Conservation (phyloP, 2,329 filamentous ascomycete genomes). For the Aspergillus vadensis region DNA sequence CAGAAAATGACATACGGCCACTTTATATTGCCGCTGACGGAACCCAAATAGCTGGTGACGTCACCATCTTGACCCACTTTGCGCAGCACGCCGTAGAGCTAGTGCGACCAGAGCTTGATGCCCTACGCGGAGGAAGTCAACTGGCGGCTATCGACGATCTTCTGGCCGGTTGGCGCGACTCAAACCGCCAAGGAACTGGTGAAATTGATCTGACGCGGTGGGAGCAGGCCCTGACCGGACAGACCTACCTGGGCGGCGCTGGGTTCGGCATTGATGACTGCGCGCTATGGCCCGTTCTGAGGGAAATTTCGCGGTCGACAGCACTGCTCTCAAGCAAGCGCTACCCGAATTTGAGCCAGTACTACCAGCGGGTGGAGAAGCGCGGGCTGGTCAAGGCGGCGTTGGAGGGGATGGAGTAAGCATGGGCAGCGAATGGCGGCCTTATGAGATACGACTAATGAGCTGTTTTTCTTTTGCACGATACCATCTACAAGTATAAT, state of each 20-base stretch:
- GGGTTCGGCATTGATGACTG: conserved; percentile 47
- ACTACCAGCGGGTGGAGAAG: conserved; percentile 43
- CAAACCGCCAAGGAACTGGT: conserved; percentile 14
- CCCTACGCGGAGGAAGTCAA: conserved; percentile 31
- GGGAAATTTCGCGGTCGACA: conserved; percentile 37
- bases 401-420: conserved; percentile 25
- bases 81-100: conserved; percentile 24
- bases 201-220: conserved; percentile 26
- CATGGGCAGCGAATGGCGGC: background rate
- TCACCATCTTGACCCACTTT: conserved; percentile 37
- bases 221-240: conserved; percentile 35
- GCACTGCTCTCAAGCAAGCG: conserved; percentile 24
- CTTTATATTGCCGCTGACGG: conserved; percentile 35
- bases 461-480: background rate
- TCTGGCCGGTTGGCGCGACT: conserved; percentile 32
- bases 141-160: conserved; percentile 34
- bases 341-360: conserved; percentile 38
- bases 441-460: background rate
- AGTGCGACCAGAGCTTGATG: conserved; percentile 29
- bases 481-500: background rate
- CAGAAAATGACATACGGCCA: conserved; percentile 16
- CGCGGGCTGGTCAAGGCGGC: conserved; percentile 40
- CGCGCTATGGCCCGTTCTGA: conserved; percentile 46
- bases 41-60: conserved; percentile 31
- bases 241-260: conserved; percentile 39